Evolutionary conservation across 345 rosid genomes (phyloP), one percentile per base, ranked within the genome.

Genomic region (Linum tenue): DNA sequence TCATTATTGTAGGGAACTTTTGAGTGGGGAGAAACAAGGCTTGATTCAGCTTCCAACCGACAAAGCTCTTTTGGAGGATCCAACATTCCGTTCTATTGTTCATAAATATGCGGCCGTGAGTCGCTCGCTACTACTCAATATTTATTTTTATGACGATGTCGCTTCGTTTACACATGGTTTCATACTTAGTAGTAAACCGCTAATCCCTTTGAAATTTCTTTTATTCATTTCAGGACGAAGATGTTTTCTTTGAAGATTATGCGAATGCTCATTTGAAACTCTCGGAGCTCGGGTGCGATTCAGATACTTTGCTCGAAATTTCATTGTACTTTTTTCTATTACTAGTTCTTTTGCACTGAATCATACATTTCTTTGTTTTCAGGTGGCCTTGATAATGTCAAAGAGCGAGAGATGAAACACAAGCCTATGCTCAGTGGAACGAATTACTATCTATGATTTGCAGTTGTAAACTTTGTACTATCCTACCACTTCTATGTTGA

Each of bases 261-360:
- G 67, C 64, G 14, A 73, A 73, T 60, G 73, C 70, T 53, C 73
- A 73, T 65, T 4, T 73, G 66, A 73, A 73, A 67, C 77, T 73
- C 17, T 73, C 77, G 6, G 70, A 69, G 17, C 70, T 69, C 7
- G 73, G 73, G 73, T 73, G 39, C 37, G 66, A 1, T 6, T 9
- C 11, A 48, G 15, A 48, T 48, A 22, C 53, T 0, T 6, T 6
- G 15, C 15, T 48, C 53, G 14, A 48, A 9, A 5, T 3, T 48
- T 10, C 53, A 8, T 0, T 1, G 31, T 22, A 9, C 53, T 5
- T 48, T 48, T 48, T 48, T 3, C 11, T 22, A 0, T 22, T 22
- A 22, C 31, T 0, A 22, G 31, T 22, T 22, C 0, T 22, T 22
- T 22, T 22, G 31, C 31, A 22, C 31, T 22, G 31, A 0, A 22